Base-by-base conservation (phyloP, 2,329 filamentous ascomycete genomes). In the Tolypocladium inflatum region DNA sequence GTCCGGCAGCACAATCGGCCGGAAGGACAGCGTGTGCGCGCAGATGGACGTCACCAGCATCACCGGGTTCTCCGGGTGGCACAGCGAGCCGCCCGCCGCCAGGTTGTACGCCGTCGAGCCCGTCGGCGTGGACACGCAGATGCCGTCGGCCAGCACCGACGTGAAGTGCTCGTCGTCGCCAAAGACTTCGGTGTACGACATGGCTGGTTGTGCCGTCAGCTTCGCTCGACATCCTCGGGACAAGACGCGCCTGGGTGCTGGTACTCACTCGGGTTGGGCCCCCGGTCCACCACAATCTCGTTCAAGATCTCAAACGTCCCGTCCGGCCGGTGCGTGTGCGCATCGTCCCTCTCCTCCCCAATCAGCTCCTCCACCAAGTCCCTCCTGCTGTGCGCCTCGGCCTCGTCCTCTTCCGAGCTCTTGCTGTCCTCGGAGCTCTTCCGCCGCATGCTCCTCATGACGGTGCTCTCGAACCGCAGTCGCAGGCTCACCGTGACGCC, bases 91-190 rank as follows among this genome's bases (percentile, higher is more conserved):
- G n/a, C 94, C 94, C 0, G 93, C 92, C 0, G 92, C 93, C 23
- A 97, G 86, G 68, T 96, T 97, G 75, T 97, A 97, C 21, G 93
- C 93, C 17, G 93, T 97, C 7, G 89, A 94, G 17, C 93, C 94
- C 0, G 94, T 97, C 0, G 93, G 94, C 7, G 93, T 97, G 1
- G 93, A 91, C 30, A 97, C 89, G 69, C 91, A 96, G 59, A 97
- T 84, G 15, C 93, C 93, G 70, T 97, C 94, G 30, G 93, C 94
- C 64, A 94, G 87, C 8, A 97, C 84, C 0, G 91, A 95, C 0
- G 94, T 97, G 71, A 97, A 94, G 73, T 96, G 91, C 71, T 96
- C 90, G 66, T 97, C 90, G 66, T 97, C 93, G 23, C 91, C 92
- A 70, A 97, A 97, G 33, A 97, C 82, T 70, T 97, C 93, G 23